Evolutionary conservation across 148 eudicot species (phyloP).

Genomic region (Silene uniflora): DNA sequence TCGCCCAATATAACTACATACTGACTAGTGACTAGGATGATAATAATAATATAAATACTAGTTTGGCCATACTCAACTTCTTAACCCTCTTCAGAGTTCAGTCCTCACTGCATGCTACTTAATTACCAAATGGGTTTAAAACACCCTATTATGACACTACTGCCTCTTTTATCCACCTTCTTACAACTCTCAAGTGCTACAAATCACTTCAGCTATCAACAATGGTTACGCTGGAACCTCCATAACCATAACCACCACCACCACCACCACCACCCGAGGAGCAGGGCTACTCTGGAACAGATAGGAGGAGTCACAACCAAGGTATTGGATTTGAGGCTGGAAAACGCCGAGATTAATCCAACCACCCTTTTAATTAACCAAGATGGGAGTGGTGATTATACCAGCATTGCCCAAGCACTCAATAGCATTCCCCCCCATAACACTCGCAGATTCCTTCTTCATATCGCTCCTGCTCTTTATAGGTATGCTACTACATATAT

Average conservation of each 20-base stretch:
- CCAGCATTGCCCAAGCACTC: constrained; percentile 41
- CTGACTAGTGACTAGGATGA: no score
- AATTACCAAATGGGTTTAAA: constrained; percentile 22
- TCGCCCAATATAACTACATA: no score
- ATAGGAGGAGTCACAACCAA: background rate
- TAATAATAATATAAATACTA: background rate
- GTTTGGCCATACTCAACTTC: background rate
- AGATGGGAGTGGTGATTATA: constrained; percentile 45
- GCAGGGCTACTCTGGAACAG: background rate
- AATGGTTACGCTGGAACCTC: constrained; percentile 49
- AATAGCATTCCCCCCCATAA: constrained; percentile 34
- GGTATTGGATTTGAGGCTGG: constrained; percentile 32
- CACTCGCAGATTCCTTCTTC: constrained; percentile 33
- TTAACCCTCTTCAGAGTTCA: no score
- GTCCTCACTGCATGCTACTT: background rate
- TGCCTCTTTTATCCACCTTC: constrained; percentile 13
- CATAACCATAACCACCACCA: constrained; percentile 36
- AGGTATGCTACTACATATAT: constrained; percentile 28
- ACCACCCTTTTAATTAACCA: constrained; percentile 31
- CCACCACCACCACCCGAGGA: constrained; percentile 26
- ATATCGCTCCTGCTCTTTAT: constrained; percentile 47
- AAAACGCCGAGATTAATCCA: constrained; percentile 41
- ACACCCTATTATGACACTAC: background rate
- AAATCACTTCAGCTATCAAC: constrained; percentile 11
- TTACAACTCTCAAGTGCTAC: constrained; percentile 4